These are phyloP conservation scores for Tuber indicum DNA, from an alignment of 495 filamentous ascomycete genomes.

Conservation along the genomic window DNA sequence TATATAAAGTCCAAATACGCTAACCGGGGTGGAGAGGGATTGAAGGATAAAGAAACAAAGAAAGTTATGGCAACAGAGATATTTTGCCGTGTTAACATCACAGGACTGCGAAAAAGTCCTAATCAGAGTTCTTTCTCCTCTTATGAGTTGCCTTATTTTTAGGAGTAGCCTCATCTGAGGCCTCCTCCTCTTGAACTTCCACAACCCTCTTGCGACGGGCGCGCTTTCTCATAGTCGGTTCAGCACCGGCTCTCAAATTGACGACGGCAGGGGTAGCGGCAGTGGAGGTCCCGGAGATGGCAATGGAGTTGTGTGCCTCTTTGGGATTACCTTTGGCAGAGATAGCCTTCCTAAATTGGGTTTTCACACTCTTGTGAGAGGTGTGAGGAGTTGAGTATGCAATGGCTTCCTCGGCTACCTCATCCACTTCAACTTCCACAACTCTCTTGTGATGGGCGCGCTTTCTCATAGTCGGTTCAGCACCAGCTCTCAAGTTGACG, in stretches of 20 bases:
- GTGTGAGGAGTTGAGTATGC: conserved; percentile 52
- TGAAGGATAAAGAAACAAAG: too few species aligned
- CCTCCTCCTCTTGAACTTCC: conserved; percentile 21
- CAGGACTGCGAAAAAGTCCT: neutral
- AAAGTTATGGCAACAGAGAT: neutral
- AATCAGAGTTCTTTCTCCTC: conserved; percentile 35
- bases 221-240: conserved; percentile 25
- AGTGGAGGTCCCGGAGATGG: neutral
- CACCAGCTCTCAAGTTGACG: too few species aligned
- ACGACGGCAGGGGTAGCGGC: neutral
- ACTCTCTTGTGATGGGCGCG: too few species aligned
- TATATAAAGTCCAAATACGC: neutral
- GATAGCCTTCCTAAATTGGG: conserved; percentile 48
- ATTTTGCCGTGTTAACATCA: neutral
- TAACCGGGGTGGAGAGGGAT: neutral
- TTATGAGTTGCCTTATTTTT: conserved; percentile 33
- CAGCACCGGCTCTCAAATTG: conserved; percentile 1
- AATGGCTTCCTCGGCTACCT: conserved; percentile 52
- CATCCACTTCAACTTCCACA: too few species aligned
- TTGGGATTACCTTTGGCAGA: conserved; percentile 42
- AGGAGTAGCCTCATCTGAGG: conserved; percentile 25
- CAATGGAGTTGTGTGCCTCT: conserved; percentile 13
- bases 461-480: too few species aligned
- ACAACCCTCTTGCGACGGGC: conserved; percentile 30
- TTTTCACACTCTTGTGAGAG: conserved; percentile 44